phyloP scores from a whole-genome alignment of 306 rosid species.

The Ormosia emarginata region DNA sequence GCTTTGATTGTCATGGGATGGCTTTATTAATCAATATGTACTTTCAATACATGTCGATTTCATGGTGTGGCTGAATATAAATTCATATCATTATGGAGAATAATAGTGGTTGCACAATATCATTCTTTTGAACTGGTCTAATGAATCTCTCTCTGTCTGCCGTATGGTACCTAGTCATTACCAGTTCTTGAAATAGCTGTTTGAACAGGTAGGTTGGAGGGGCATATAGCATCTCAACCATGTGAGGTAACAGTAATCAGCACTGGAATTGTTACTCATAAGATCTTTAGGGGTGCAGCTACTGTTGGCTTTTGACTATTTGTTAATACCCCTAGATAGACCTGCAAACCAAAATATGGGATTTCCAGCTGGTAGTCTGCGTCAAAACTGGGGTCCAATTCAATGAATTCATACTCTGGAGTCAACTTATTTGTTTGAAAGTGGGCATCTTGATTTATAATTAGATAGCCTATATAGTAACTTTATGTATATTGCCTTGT shows the following conservation, averaged over 20 bases:
- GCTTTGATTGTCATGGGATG: background rate
- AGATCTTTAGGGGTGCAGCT: background rate
- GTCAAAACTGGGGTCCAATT: background rate
- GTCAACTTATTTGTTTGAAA: slow-evolving; percentile 1
- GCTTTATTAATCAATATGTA: background rate
- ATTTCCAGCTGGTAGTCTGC: background rate
- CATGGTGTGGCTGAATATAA: background rate
- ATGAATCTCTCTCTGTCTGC: background rate
- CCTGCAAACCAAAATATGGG: background rate
- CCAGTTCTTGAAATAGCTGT: background rate
- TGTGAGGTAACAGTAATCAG: background rate
- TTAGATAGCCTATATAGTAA: background rate
- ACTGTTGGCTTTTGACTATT: background rate
- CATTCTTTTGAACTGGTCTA: background rate
- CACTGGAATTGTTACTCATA: background rate
- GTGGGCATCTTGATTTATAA: background rate
- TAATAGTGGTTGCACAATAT: background rate
- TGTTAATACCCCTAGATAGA: background rate
- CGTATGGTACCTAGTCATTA: background rate
- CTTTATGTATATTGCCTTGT: slow-evolving; percentile 5
- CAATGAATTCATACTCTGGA: background rate
- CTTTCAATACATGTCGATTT: background rate
- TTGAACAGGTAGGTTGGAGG: background rate
- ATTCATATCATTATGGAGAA: background rate
- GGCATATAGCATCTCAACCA: background rate